Percentiles rank a stretch among this genome's conserved stretches.
Conservation (phyloP, 169 alveolate genomes). For the Eimeria falciformis region DNA sequence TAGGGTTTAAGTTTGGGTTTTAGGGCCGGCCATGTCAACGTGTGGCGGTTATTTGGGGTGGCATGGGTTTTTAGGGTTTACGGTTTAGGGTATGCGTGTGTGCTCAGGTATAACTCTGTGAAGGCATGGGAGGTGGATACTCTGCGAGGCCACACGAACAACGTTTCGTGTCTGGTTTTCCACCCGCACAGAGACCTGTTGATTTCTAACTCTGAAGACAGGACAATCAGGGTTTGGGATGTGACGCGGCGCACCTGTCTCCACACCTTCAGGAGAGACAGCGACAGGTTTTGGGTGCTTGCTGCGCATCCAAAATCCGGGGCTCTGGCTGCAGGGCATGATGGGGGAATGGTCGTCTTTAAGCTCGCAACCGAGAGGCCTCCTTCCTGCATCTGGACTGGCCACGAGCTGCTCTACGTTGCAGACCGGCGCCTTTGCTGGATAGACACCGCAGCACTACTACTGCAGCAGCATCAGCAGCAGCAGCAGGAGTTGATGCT, state of each 20-base stretch:
- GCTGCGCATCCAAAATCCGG: constrained; percentile 92
- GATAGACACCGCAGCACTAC: constrained; percentile 46
- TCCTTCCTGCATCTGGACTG: constrained; percentile 76
- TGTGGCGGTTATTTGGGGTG: not conserved
- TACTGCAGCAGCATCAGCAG: constrained; percentile 32
- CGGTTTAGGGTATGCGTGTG: not conserved
- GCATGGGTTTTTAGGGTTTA: not conserved
- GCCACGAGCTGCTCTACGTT: constrained; percentile 62
- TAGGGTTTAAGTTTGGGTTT: not conserved
- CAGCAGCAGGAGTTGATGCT: constrained; percentile 66
- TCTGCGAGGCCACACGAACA: constrained; percentile 95
- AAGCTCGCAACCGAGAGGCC: constrained; percentile 93
- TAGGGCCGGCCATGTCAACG: not conserved
- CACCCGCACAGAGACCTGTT: constrained; percentile 93
- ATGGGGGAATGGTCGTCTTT: constrained; percentile 93
- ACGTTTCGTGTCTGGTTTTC: constrained; percentile 95
- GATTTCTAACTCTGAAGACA: constrained; percentile 95
- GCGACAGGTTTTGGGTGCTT: constrained; percentile 94
- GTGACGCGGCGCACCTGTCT: constrained; percentile 91
- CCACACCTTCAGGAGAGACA: constrained; percentile 91
- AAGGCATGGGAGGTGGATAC: constrained; percentile 96
- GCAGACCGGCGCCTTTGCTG: constrained; percentile 70
- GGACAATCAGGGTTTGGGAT: constrained; percentile 96
- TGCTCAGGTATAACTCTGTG: constrained; percentile 74
- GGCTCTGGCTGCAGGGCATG: constrained; percentile 95